Evolutionary conservation across 169 alveolate species (phyloP), one percentile per base, ranked within the genome.

Genomic region (Eimeria tenella): DNA sequence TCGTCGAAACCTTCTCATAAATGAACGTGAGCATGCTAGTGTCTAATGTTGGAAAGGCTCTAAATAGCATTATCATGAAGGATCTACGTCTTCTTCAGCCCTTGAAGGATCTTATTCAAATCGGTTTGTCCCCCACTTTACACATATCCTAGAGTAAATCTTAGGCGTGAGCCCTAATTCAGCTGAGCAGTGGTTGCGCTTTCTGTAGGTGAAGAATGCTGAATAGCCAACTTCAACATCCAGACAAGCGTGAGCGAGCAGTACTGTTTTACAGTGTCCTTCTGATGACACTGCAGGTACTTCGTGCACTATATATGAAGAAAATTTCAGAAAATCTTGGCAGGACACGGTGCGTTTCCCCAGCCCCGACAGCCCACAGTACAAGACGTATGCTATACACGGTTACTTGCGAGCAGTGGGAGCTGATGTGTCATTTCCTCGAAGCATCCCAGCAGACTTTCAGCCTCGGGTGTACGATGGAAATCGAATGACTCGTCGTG

Each of bases 391-490:
- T 31, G 77, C 90, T 17, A 62, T 83, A 15, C 56, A 83, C 52
- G 90, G 56, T 31, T 83, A 83, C 77, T 58, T 83, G 60, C 79
- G 90, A 31, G 52, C 19, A 21, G 90, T 31, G 50, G 90, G 90
- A 8, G 90, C 90, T 62, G 90, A 83, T 58, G 77, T 83, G 68
- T 52, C 90, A 62, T 83, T 83, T 62, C 90, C 90, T 75, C 23
- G 31, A 52, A 15, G 60, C 19, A 25, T 58, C n/a, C 90, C 90
- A 53, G 68, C 74, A 42, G 77, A 83, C 60, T 83, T 77, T 77
- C 58, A 60, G 49, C 90, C 90, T 19, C 90, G 90, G 15, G 77
- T 83, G 62, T 83, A 60, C 77, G 90, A 83, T 58, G 90, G 90
- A 83, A 83, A 83, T 42, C 23, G 90, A 62, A 83, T 19, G 60